Conservation (phyloP, 441 rosid genomes). For the Brassica hybrid region DNA sequence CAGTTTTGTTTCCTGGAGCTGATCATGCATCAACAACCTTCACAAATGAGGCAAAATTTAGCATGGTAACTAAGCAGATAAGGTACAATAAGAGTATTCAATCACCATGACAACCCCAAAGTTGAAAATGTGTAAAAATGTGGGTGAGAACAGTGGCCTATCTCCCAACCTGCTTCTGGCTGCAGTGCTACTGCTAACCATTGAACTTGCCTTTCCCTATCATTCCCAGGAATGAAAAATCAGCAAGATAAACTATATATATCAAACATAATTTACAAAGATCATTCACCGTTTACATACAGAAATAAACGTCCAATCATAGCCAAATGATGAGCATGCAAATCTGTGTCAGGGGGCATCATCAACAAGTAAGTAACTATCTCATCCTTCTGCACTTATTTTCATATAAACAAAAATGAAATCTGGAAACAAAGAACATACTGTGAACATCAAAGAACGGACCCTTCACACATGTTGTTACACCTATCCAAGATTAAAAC, state of each 20-base stretch:
- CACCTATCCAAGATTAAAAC: conserved; percentile 17
- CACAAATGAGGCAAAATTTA: conserved; percentile 33
- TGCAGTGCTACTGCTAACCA: conserved; percentile 80
- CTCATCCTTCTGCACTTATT: conserved; percentile 83
- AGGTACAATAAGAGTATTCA: background rate
- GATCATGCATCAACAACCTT: conserved; percentile 95
- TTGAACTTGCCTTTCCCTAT: conserved; percentile 92
- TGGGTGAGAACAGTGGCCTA: conserved; percentile 42
- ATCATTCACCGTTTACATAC: conserved; percentile 60
- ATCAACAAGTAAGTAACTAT: no score
- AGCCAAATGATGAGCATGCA: conserved; percentile 84
- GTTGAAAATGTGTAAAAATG: background rate
- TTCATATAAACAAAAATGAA: conserved; percentile 41
- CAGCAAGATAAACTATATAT: conserved; percentile 5
- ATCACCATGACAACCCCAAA: conserved; percentile 19
- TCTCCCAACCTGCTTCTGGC: conserved; percentile 88
- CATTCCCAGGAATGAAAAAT: background rate
- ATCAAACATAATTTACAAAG: conserved; percentile 7
- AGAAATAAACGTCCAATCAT: conserved; percentile 68
- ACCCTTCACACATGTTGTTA: background rate
- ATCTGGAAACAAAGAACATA: conserved; percentile 16
- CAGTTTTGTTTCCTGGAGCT: conserved; percentile 96
- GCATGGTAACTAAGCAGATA: conserved; percentile 28
- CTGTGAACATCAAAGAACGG: conserved; percentile 14
- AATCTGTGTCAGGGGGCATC: conserved; percentile 85